Conservation (phyloP, 805 yeast species). For the Nakazawaea wyomingensis region DNA sequence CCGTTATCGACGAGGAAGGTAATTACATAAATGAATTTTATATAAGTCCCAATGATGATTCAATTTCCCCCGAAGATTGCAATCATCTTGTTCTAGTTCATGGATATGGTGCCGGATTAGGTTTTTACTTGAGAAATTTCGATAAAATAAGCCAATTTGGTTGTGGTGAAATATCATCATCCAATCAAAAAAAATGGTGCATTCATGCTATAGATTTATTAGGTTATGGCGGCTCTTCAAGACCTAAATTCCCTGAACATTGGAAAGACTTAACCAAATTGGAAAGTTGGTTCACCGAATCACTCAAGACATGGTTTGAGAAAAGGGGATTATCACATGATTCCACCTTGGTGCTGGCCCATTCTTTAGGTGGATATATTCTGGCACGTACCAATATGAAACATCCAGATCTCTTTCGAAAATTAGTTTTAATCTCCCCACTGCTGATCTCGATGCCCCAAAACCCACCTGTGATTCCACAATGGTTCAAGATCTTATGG, state of each 20-base stretch:
- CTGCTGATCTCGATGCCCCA: conserved; percentile 68
- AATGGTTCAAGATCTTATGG: conserved; percentile 81
- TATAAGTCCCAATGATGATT: conserved; percentile 38
- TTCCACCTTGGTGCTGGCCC: conserved; percentile 65
- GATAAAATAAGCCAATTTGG: conserved; percentile 26
- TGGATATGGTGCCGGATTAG: conserved; percentile 92
- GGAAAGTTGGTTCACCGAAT: conserved; percentile 60
- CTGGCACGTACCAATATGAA: conserved; percentile 61
- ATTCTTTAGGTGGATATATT: conserved; percentile 89
- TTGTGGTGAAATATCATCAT: too few species aligned
- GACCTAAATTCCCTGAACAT: conserved; percentile 56
- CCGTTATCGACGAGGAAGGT: conserved; percentile 46
- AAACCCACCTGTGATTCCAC: conserved; percentile 49
- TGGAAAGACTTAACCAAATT: conserved; percentile 40
- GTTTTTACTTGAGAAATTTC: conserved; percentile 72
- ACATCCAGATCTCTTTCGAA: conserved; percentile 56
- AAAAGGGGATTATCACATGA: conserved; percentile 31
- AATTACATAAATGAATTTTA: conserved; percentile 73
- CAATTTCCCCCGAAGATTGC: conserved; percentile 14
- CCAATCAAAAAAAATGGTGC: too few species aligned
- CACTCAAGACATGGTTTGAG: conserved; percentile 59
- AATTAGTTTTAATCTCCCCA: conserved; percentile 79
- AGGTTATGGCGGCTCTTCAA: conserved; percentile 86
- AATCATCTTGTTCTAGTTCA: conserved; percentile 71
- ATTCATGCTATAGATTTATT: conserved; percentile 82